Evolutionary conservation across 192 early-diverging fungal species (phyloP).

Genomic region (Mortierella antarctica): DNA sequence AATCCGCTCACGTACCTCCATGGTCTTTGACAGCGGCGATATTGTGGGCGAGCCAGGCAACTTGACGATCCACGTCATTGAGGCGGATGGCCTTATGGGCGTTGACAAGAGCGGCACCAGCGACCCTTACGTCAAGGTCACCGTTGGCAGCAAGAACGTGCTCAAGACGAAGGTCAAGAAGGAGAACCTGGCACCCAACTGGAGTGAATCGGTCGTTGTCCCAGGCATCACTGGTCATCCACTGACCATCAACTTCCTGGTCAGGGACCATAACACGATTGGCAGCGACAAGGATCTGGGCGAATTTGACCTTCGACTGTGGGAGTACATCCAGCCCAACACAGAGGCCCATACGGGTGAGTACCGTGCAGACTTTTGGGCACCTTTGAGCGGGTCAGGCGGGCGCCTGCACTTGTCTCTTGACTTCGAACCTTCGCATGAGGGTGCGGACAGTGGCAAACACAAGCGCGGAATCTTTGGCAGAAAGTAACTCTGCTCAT

Average conservation of each 20-base stretch:
- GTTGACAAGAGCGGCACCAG: constrained; percentile 66
- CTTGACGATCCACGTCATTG: constrained; percentile 55
- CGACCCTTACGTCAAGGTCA: constrained; percentile 76
- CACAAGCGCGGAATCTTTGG: constrained; percentile 26
- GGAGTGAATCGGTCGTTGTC: constrained; percentile 61
- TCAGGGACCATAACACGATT: constrained; percentile 79
- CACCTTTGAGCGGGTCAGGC: constrained; percentile 25
- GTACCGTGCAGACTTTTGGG: constrained; percentile 45
- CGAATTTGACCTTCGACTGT: constrained; percentile 65
- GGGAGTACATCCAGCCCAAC: constrained; percentile 55
- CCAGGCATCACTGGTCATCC: constrained; percentile 35
- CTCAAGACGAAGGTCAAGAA: constrained; percentile 77
- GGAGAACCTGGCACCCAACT: constrained; percentile 74
- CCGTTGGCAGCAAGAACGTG: constrained; percentile 68
- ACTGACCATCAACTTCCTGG: constrained; percentile 62
- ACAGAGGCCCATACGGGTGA: constrained; percentile 9
- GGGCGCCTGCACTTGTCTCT: constrained; percentile 37
- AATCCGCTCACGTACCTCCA: constrained; percentile 29
- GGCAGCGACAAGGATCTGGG: constrained; percentile 72
- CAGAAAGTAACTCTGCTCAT: constrained; percentile 22
- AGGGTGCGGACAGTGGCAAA: constrained; percentile 1
- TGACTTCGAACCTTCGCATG: constrained; percentile 32
- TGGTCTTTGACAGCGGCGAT: constrained; percentile 44
- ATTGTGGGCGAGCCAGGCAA: constrained; percentile 48
- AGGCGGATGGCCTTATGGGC: constrained; percentile 59